phyloP scores from a whole-genome alignment of 2,329 filamentous ascomycete genomes.

The Chaetoscypha palmicola region DNA sequence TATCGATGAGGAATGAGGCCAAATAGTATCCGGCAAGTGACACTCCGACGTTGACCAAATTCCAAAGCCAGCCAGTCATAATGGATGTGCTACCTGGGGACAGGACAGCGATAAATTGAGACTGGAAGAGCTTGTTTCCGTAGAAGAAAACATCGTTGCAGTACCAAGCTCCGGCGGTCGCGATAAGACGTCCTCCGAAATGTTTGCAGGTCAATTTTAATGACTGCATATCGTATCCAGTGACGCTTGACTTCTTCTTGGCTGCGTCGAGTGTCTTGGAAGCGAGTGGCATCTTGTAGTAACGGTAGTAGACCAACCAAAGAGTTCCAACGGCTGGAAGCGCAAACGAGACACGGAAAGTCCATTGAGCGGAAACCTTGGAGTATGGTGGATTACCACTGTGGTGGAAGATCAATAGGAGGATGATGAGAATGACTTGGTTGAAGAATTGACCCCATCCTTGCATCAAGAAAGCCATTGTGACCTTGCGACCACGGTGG shows the following conservation, averaged over 20 bases:
- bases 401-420: conserved; percentile 76
- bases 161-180: conserved; percentile 86
- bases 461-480: conserved; percentile 95
- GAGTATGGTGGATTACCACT: conserved; percentile 63
- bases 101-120: conserved; percentile 79
- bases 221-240: conserved; percentile 85
- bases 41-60: conserved; percentile 82
- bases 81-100: conserved; percentile 52
- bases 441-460: conserved; percentile 97
- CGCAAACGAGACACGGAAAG: conserved; percentile 87
- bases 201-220: conserved; percentile 70
- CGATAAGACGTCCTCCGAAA: conserved; percentile 80
- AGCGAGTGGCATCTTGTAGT: conserved; percentile 86
- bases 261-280: conserved; percentile 73
- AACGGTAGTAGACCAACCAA: conserved; percentile 94
- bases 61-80: conserved; percentile 87
- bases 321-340: conserved; percentile 84
- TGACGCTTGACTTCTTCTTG: conserved; percentile 82
- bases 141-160: conserved; percentile 99
- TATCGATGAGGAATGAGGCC: conserved; percentile 44
- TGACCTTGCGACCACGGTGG: conserved; percentile 92
- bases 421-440: conserved; percentile 80
- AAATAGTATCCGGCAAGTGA: conserved; percentile 84
- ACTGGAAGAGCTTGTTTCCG: conserved; percentile 96
- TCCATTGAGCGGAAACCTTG: conserved; percentile 72